Percentiles rank a stretch among this genome's conserved stretches.
Evolutionary conservation across 225 moss, liverwort and hornwort species (phyloP).

Genomic region (Pseudoscleropodium purum): DNA sequence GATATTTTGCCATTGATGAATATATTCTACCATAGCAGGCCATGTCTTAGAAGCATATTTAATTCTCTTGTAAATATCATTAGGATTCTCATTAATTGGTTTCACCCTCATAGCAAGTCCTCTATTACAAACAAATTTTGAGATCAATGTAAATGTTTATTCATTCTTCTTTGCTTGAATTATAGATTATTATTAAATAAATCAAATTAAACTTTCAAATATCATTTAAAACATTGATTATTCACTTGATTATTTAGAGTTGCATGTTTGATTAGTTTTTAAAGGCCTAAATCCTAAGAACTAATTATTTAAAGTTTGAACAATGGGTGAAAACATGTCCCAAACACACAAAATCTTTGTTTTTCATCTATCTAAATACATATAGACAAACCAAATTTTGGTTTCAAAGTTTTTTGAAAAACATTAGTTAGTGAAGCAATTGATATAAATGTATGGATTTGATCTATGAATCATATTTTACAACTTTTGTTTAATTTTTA

Average conservation of each 20-base stretch:
- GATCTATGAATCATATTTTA: accelerated
- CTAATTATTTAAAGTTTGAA: not conserved
- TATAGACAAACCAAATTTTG: not conserved
- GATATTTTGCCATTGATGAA: slow-evolving; percentile 27
- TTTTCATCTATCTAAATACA: not conserved
- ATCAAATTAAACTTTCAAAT: no score
- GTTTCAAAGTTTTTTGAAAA: not conserved
- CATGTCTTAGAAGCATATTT: slow-evolving; percentile 18
- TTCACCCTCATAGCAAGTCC: slow-evolving; percentile 60
- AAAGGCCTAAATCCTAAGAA: accelerated
- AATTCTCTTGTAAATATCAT: slow-evolving; percentile 26
- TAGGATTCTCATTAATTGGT: slow-evolving; percentile 28
- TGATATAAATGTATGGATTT: not conserved
- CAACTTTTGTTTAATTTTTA: no score
- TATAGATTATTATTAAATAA: not conserved
- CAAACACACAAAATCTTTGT: accelerated
- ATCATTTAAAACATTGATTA: not conserved
- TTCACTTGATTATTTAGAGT: not conserved
- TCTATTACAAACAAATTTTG: slow-evolving; percentile 4
- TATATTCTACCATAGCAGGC: slow-evolving; percentile 36
- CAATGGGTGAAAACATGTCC: not conserved
- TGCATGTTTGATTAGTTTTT: accelerated
- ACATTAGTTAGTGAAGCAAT: no score
- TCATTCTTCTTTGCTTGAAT: no score
- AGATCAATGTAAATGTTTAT: not conserved